Conservation (phyloP, 768 basidiomycete genomes). For the Clitopilus hobsonii region DNA sequence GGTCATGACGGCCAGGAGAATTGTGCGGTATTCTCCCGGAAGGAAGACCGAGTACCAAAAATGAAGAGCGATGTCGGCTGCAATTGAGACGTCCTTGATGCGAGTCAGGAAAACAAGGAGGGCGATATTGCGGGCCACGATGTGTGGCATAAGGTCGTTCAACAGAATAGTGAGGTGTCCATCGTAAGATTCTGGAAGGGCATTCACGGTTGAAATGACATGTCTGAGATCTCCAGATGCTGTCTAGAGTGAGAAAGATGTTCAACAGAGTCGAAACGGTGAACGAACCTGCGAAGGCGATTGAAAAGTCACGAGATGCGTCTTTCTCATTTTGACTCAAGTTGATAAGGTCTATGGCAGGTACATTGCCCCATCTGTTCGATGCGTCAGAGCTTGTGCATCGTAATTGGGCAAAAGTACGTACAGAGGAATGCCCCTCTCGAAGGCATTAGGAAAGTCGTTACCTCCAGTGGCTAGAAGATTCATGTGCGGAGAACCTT, state of each 20-base stretch:
- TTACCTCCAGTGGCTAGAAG: conserved; percentile 9
- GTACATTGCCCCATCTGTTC: neutral
- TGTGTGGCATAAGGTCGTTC: neutral
- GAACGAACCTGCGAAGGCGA: neutral
- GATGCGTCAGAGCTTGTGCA: conserved; percentile 11
- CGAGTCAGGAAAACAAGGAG: neutral
- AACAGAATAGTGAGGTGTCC: neutral
- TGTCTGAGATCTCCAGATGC: neutral
- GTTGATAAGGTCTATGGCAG: neutral
- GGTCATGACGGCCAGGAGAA: too few species aligned
- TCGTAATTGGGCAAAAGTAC: conserved; percentile 10
- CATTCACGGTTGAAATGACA: neutral
- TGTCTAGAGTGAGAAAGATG: neutral
- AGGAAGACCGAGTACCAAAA: neutral
- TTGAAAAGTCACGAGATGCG: neutral
- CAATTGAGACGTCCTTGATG: neutral
- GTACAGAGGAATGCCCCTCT: neutral
- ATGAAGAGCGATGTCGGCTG: neutral
- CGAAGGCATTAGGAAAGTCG: conserved; percentile 15
- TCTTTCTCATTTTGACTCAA: neutral
- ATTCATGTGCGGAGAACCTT: too few species aligned
- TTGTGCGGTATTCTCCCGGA: neutral
- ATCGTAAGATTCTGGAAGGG: neutral
- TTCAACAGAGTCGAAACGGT: neutral
- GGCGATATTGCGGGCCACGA: neutral